Base-by-base conservation (phyloP, 1,284 basidiomycete species). In the Ceratobasidium sp. region DNA sequence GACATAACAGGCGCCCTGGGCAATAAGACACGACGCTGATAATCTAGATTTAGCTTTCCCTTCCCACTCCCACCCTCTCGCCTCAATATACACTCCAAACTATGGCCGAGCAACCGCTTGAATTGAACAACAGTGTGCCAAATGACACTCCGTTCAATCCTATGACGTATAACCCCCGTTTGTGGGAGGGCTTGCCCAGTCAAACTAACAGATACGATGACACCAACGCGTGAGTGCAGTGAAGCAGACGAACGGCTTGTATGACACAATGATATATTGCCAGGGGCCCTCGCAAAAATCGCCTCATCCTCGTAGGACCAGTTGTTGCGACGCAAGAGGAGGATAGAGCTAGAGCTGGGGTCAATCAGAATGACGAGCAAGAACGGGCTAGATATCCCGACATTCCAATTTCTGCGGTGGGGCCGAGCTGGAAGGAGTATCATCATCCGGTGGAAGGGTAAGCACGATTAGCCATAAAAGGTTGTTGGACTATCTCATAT, bases 171-270 rank as follows among this genome's bases (percentile, higher is more conserved):
- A 53, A 75, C n/a, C 74, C 74, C 13, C 17, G 74, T 1, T 28
- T 75, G 4, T 75, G 74, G 74, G 74, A 75, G 39, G 63, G 63
- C 10, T 35, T 75, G 6, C 63, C 74, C 1, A 75, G 74, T 28
- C 74, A 75, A 23, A 66, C 63, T 6, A 75, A 75, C 20, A 20
- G 61, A 33, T 75, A 66, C n/a, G 63, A 75, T 11, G 74, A 75
- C n/a, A 56, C 35, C 20, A 56, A 45, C 23, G 74, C 74, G 73
- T 75, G 15, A 39, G 73, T 65, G n/a, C n/a, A n/a, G n/a, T n/a
- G n/a, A n/a, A n/a, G n/a, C n/a, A n/a, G n/a, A n/a, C 33, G 58
- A 20, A 39, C 31, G 58, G 28, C 8, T 28, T 64, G 5, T 15
- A 33, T 6, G 37, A 26, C 20, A 35, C 45, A 23, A 64, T 8